A percentile compares a stretch with the other conserved stretches of the same genome.
Evolutionary conservation across 2,329 filamentous ascomycete genomes (phyloP).

Genomic region (Gyromitra esculenta): DNA sequence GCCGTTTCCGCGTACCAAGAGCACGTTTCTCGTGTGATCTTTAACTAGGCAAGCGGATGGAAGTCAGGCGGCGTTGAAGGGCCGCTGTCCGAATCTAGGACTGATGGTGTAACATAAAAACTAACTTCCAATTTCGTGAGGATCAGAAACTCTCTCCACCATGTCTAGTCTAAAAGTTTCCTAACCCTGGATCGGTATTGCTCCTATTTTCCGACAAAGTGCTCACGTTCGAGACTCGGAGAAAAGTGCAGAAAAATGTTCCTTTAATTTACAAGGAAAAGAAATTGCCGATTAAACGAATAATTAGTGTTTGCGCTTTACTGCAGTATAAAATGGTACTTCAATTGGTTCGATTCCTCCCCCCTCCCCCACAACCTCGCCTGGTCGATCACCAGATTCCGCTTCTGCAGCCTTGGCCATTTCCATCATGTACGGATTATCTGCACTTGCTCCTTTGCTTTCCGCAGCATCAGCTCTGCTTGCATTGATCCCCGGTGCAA

Average conservation of each 20-base stretch:
- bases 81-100: conserved; percentile 34
- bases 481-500: conserved; percentile 8
- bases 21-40: conserved; percentile 10
- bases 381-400: conserved; percentile 31
- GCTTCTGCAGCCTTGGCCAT: conserved; percentile 8
- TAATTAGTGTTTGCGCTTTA: not conserved
- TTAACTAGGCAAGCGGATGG: conserved; percentile 11
- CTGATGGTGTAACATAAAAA: conserved; percentile 16
- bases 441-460: conserved; percentile 21
- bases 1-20: conserved; percentile 12
- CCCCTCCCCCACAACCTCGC: not conserved
- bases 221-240: not conserved
- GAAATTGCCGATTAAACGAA: not conserved
- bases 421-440: conserved; percentile 34
- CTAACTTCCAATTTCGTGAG: conserved; percentile 2
- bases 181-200: conserved; percentile 12
- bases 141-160: conserved; percentile 10
- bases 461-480: conserved; percentile 22
- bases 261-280: conserved; percentile 12
- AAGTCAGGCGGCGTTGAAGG: conserved; percentile 30
- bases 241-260: not conserved
- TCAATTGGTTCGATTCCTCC: conserved; percentile 14
- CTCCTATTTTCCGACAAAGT: conserved; percentile 3
- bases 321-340: conserved; percentile 38
- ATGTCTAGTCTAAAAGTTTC: not conserved